phyloP scores from a whole-genome alignment of 2,329 filamentous ascomycete species.

The Albifimbria verrucaria region DNA sequence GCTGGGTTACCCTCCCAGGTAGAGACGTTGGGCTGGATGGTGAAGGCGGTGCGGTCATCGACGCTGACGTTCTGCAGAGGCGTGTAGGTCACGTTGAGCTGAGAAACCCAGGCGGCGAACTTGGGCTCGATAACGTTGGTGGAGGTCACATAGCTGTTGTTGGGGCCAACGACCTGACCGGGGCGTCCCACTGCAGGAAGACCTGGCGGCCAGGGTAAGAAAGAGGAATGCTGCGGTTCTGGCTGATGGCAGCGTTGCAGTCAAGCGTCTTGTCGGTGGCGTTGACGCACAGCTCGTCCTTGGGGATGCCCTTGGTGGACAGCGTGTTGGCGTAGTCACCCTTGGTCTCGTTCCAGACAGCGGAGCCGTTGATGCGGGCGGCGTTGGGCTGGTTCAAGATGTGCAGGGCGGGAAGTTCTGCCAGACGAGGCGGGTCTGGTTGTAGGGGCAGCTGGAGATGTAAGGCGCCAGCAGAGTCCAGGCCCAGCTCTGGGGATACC shows the following conservation, averaged over 20 bases:
- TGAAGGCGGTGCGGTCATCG: conserved; percentile 53
- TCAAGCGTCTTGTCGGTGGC: conserved; percentile 49
- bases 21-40: conserved; percentile 68
- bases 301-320: conserved; percentile 40
- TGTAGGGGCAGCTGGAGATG: conserved; percentile 70
- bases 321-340: conserved; percentile 57
- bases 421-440: conserved; percentile 74
- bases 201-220: conserved; percentile 72
- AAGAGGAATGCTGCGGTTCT: conserved; percentile 68
- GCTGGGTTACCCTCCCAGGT: conserved; percentile 67
- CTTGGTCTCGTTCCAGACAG: conserved; percentile 60
- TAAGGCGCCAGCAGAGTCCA: conserved; percentile 82
- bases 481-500: conserved; percentile 78
- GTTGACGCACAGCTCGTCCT: conserved; percentile 54
- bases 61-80: conserved; percentile 50
- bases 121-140: conserved; percentile 55
- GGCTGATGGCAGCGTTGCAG: conserved; percentile 62
- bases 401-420: conserved; percentile 75
- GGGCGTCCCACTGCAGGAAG: conserved; percentile 71
- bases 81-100: conserved; percentile 73
- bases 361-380: conserved; percentile 60
- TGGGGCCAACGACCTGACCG: conserved; percentile 68
- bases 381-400: conserved; percentile 77
- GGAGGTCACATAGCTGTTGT: conserved; percentile 74
- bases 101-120: conserved; percentile 73